phyloP scores from a whole-genome alignment of 345 rosid genomes.

The Rhodomyrtus tomentosa region DNA sequence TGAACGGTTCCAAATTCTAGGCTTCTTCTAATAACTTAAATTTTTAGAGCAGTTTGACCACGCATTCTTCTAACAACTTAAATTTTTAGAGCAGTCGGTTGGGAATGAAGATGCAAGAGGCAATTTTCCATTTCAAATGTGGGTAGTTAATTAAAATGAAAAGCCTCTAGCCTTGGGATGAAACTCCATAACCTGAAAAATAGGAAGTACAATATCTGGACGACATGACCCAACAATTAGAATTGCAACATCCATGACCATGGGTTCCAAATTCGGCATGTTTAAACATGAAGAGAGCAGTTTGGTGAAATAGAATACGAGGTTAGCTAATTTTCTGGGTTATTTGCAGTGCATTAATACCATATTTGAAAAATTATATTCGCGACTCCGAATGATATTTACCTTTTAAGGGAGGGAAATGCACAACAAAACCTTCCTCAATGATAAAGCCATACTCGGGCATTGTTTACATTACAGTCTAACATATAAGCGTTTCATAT shows the following conservation, averaged over 20 bases:
- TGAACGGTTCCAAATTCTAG: too few relatives aligned
- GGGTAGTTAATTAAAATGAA: not conserved
- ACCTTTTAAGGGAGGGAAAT: not conserved
- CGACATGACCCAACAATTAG: not conserved
- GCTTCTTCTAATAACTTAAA: too few relatives aligned
- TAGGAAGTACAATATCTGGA: not conserved
- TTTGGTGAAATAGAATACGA: not conserved
- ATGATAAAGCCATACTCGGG: not conserved
- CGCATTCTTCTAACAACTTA: too few relatives aligned
- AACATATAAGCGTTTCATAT: slow-evolving; percentile 27
- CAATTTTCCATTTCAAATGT: not conserved
- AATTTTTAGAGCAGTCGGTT: too few relatives aligned
- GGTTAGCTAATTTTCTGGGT: not conserved
- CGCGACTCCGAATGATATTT: not conserved
- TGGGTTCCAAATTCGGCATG: not conserved
- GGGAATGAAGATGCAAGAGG: not conserved
- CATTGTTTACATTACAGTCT: slow-evolving; percentile 10
- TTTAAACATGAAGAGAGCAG: not conserved
- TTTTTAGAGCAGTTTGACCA: too few relatives aligned
- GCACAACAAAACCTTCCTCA: not conserved
- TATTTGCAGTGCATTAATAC: not conserved
- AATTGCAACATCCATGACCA: not conserved
- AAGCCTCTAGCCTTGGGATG: not conserved
- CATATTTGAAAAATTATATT: not conserved
- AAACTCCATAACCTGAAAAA: not conserved